These are phyloP conservation scores for Megacollybia marginata DNA, from an alignment of 768 basidiomycete genomes.

Conservation along the genomic window DNA sequence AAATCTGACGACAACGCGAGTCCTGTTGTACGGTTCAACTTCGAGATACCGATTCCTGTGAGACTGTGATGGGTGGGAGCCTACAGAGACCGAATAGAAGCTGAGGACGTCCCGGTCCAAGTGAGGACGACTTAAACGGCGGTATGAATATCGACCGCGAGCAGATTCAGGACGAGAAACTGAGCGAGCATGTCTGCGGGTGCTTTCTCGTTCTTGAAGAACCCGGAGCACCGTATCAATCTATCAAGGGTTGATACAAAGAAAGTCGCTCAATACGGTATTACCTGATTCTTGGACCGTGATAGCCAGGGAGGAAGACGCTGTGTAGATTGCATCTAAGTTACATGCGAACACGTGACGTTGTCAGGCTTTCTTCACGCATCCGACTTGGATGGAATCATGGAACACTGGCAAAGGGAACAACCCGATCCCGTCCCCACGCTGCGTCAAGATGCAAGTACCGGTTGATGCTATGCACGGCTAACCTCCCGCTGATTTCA, in stretches of 20 bases:
- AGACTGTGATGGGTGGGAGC: slow-evolving; percentile 34
- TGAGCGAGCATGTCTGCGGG: slow-evolving; percentile 22
- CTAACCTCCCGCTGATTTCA: too few species aligned
- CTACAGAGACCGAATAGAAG: slow-evolving; percentile 54
- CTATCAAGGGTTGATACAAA: neutral
- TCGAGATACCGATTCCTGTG: slow-evolving; percentile 63
- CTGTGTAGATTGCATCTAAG: neutral
- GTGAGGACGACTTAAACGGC: neutral
- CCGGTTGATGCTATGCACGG: too few species aligned
- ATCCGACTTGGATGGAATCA: too few species aligned
- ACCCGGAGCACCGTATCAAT: neutral
- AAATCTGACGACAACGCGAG: slow-evolving; percentile 50
- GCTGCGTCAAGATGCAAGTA: too few species aligned
- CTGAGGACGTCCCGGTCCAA: neutral
- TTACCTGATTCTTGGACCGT: neutral
- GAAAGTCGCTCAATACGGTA: neutral
- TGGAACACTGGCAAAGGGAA: too few species aligned
- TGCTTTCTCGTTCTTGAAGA: slow-evolving; percentile 21
- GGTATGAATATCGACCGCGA: neutral
- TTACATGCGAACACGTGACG: neutral
- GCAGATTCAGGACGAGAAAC: slow-evolving; percentile 7
- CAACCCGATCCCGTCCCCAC: too few species aligned
- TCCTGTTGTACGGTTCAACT: slow-evolving; percentile 77
- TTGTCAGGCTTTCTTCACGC: too few species aligned
- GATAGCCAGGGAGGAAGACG: neutral